These are phyloP conservation scores for Lentinula edodes DNA, from an alignment of 768 basidiomycete species.

Conservation along the genomic window DNA sequence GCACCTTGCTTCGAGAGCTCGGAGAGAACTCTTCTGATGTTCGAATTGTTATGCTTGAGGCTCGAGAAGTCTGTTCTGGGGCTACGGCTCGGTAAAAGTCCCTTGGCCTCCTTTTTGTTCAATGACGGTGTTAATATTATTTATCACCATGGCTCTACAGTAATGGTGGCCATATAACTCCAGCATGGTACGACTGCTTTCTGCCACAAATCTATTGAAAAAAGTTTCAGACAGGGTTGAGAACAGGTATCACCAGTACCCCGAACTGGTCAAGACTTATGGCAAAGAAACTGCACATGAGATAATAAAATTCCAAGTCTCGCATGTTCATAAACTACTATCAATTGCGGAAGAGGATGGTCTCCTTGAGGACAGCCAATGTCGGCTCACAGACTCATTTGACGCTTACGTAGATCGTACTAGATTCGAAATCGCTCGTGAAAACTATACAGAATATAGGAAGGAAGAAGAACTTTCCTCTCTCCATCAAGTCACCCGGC, in stretches of 20 bases:
- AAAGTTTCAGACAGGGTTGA: slow-evolving; percentile 35
- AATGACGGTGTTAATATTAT: too few species aligned
- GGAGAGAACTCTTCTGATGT: slow-evolving; percentile 20
- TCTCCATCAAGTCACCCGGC: too few species aligned
- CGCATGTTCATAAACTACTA: slow-evolving; percentile 47
- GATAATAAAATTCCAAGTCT: slow-evolving; percentile 56
- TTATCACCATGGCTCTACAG: background rate
- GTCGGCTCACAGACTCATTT: slow-evolving; percentile 49
- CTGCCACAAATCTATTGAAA: slow-evolving; percentile 65
- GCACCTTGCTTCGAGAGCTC: slow-evolving; percentile 37
- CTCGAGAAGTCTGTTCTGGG: slow-evolving; percentile 69
- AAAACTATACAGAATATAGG: too few species aligned
- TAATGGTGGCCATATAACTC: background rate
- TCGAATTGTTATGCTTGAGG: slow-evolving; percentile 73
- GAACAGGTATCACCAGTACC: slow-evolving; percentile 48
- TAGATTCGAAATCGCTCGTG: too few species aligned
- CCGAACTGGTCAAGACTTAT: slow-evolving; percentile 34
- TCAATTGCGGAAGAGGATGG: slow-evolving; percentile 48
- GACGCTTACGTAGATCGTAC: slow-evolving; percentile 27
- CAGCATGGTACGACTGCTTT: slow-evolving; percentile 15
- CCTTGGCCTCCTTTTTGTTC: background rate
- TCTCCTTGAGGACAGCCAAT: slow-evolving; percentile 47
- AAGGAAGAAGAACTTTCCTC: too few species aligned
- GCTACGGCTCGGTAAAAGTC: slow-evolving; percentile 69
- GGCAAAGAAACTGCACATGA: slow-evolving; percentile 43